These are phyloP conservation scores for Withania somnifera DNA, from an alignment of 305 asterid species.

Conservation along the genomic window DNA sequence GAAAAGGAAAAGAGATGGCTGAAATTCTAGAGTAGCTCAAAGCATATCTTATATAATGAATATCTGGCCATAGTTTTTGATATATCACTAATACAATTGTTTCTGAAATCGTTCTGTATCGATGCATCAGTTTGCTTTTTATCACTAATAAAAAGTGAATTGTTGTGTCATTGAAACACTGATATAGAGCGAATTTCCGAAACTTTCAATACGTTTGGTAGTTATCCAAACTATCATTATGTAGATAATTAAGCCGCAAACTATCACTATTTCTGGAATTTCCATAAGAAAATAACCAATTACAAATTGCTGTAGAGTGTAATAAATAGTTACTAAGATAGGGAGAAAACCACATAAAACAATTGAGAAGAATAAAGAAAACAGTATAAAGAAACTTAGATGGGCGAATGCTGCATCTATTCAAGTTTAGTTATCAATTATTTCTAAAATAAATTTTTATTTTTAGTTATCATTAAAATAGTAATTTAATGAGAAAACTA, in stretches of 20 bases:
- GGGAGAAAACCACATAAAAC: background rate
- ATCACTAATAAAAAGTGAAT: background rate
- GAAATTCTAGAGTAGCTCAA: constrained; percentile 39
- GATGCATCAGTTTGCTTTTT: too few species aligned
- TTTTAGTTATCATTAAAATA: too few species aligned
- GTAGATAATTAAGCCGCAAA: background rate
- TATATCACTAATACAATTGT: background rate
- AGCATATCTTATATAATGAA: background rate
- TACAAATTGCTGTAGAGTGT: background rate
- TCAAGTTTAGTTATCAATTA: too few species aligned
- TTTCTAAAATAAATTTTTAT: too few species aligned
- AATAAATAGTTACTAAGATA: background rate
- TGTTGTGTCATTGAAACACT: background rate
- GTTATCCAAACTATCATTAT: background rate
- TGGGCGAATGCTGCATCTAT: too few species aligned
- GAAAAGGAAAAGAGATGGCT: constrained; percentile 96
- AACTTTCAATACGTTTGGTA: background rate
- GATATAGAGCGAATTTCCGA: background rate
- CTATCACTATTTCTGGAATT: background rate
- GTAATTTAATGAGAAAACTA: too few species aligned
- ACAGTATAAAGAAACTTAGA: background rate
- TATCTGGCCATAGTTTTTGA: background rate
- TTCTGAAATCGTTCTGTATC: background rate
- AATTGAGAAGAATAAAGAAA: background rate
- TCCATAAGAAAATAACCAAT: background rate